phyloP scores from a whole-genome alignment of 1,284 basidiomycete species.

The Malassezia nana region DNA sequence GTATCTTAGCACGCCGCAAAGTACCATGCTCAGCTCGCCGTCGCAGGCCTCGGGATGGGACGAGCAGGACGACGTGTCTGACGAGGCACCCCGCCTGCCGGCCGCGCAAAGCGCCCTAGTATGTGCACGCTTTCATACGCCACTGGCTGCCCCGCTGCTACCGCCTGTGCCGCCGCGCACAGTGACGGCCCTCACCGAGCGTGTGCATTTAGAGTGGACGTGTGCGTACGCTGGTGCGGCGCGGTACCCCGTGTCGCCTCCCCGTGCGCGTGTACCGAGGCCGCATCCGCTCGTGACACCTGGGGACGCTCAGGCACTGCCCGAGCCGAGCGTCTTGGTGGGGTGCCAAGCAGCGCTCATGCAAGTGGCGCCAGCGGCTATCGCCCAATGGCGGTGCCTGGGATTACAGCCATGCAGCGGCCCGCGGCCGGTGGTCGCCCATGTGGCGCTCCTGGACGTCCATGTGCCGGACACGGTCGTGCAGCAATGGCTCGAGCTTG shows the following conservation, averaged over 20 bases:
- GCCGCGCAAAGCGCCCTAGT: background rate
- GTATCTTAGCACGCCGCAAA: background rate
- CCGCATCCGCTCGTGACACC: background rate
- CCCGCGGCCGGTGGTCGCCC: background rate
- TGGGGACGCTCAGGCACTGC: background rate
- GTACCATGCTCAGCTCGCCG: background rate
- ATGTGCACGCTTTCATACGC: background rate
- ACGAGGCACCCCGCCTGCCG: background rate
- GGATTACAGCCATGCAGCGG: slow-evolving; percentile 12
- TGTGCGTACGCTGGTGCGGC: background rate
- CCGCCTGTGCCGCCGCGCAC: background rate
- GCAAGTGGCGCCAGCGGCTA: background rate
- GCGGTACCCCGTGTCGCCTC: background rate
- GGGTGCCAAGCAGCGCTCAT: slow-evolving; percentile 9
- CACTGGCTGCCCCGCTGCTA: background rate
- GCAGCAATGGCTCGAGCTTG: background rate
- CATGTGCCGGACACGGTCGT: background rate
- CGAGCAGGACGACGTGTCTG: background rate
- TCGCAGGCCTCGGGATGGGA: background rate
- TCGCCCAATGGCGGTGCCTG: slow-evolving; percentile 1
- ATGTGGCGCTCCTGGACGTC: slow-evolving; percentile 6
- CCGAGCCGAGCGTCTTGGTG: slow-evolving; percentile 2
- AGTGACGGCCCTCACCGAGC: background rate
- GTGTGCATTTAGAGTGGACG: slow-evolving; percentile 4
- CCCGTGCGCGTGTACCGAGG: background rate